Conservation (phyloP, 2,329 filamentous ascomycete species). For the Saccharata proteae region DNA sequence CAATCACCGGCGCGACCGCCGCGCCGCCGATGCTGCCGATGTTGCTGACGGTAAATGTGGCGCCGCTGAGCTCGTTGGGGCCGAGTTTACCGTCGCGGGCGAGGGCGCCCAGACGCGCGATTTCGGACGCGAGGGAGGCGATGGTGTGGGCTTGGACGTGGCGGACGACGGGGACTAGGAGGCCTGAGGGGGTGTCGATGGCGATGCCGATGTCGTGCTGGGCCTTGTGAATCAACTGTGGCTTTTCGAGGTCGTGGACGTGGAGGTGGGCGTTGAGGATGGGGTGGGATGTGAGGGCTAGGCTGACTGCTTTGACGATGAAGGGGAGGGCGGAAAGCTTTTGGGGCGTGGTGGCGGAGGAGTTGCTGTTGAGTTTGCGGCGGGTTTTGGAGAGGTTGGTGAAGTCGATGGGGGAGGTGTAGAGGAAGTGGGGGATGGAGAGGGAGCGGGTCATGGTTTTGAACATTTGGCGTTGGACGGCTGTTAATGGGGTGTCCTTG, state of each 20-base stretch:
- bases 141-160: conserved; percentile 70
- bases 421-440: conserved; percentile 87
- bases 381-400: conserved; percentile 62
- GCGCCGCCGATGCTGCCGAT: conserved; percentile 92
- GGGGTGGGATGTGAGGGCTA: conserved; percentile 70
- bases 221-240: conserved; percentile 62
- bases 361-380: conserved; percentile 54
- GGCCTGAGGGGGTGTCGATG: conserved; percentile 81
- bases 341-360: conserved; percentile 36
- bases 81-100: conserved; percentile 65
- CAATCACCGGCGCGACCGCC: conserved; percentile 82
- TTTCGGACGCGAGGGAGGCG: conserved; percentile 62
- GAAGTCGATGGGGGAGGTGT: conserved; percentile 81
- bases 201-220: conserved; percentile 93
- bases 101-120: conserved; percentile 59
- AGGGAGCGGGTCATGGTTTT: conserved; percentile 92
- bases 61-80: conserved; percentile 64
- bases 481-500: conserved; percentile 56
- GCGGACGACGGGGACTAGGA: conserved; percentile 84
- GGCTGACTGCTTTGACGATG: conserved; percentile 87
- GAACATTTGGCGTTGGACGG: conserved; percentile 87
- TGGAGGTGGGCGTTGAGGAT: conserved; percentile 82
- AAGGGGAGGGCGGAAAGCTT: conserved; percentile 76
- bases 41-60: conserved; percentile 92
- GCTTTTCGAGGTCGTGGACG: conserved; percentile 46